Conservation (phyloP, 208 protist species). For the Acanthamoeba lenticulata region DNA sequence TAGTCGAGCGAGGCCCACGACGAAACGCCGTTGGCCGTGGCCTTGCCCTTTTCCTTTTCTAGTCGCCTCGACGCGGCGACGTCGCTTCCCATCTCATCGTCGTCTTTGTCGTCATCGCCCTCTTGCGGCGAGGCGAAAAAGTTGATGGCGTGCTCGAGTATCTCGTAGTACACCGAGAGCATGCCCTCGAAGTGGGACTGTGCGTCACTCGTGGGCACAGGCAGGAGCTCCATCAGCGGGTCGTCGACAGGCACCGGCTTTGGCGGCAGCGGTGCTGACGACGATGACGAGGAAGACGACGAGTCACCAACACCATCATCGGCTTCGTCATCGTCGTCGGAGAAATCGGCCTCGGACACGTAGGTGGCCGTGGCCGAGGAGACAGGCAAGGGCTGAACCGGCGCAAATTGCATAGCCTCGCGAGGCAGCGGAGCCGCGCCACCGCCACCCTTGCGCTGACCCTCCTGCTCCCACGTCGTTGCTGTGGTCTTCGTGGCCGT, state of each 20-base stretch:
- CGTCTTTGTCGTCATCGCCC: background rate
- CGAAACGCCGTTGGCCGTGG: too few species aligned
- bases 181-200: constrained; percentile 18
- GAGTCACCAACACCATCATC: background rate
- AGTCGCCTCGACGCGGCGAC: background rate
- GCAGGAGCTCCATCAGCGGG: background rate
- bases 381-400: background rate
- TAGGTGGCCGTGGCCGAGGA: background rate
- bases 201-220: background rate
- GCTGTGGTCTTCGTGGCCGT: background rate
- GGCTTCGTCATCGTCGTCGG: background rate
- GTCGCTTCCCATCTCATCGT: background rate
- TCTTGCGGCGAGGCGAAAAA: background rate
- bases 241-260: background rate
- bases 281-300: background rate
- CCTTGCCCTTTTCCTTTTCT: background rate
- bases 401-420: background rate
- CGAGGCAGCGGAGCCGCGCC: background rate
- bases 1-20: constrained; percentile 11
- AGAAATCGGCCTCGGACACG: background rate
- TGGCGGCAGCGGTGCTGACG: background rate
- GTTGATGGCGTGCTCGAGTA: constrained; percentile 52
- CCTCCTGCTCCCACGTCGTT: constrained; percentile 30
- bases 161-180: constrained; percentile 62
- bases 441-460: background rate